Evolutionary conservation across 2,329 filamentous ascomycete genomes (phyloP).

Genomic region (Chaetomium sp.): DNA sequence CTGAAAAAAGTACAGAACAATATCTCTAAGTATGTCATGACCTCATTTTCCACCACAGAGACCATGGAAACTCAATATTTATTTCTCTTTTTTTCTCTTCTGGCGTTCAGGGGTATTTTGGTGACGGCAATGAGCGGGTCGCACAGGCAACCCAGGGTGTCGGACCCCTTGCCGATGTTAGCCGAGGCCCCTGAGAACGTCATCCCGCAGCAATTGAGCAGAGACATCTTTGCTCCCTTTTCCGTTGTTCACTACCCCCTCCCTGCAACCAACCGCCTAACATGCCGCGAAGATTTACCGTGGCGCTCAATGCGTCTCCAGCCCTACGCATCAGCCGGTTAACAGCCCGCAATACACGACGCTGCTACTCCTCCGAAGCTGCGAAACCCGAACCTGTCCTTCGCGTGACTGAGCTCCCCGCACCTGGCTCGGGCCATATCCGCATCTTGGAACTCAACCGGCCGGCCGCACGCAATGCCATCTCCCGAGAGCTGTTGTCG

Average conservation of each 20-base stretch:
- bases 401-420: constrained; percentile 67
- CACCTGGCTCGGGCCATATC: constrained; percentile 75
- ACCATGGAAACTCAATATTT: too few species aligned
- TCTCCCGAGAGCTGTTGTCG: constrained; percentile 70
- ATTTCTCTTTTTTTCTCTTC: too few species aligned
- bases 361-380: constrained; percentile 30
- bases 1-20: too few species aligned
- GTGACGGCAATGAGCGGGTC: too few species aligned
- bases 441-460: constrained; percentile 83
- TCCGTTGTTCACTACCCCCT: neutral
- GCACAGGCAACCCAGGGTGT: too few species aligned
- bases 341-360: constrained; percentile 11
- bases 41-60: too few species aligned
- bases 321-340: constrained; percentile 10
- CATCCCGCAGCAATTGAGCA: neutral
- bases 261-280: neutral
- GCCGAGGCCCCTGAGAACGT: too few species aligned
- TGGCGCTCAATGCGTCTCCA: constrained; percentile 4
- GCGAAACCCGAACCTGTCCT: constrained; percentile 45
- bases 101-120: too few species aligned
- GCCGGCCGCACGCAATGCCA: constrained; percentile 79
- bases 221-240: neutral
- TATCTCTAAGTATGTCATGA: too few species aligned
- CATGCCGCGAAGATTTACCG: constrained; percentile 9
- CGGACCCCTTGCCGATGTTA: too few species aligned